Conservation (phyloP, 1,284 basidiomycete genomes). For the Chalciporus sp. region DNA sequence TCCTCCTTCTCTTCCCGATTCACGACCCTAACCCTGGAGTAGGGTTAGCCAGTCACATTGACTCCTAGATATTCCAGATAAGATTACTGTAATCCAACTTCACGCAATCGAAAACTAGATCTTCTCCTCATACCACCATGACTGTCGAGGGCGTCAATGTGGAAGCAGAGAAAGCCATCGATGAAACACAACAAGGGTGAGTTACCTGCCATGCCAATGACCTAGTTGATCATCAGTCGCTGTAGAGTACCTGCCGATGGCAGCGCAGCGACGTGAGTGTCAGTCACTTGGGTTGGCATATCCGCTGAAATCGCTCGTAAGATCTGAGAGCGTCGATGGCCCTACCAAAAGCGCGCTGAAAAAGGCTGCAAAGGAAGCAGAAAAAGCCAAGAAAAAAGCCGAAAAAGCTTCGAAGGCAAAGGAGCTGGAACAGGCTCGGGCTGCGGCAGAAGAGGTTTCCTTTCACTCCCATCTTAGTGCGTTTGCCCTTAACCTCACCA, state of each 20-base stretch:
- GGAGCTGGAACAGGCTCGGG: constrained; percentile 71
- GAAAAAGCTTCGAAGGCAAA: constrained; percentile 77
- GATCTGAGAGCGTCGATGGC: constrained; percentile 41
- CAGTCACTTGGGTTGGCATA: not conserved
- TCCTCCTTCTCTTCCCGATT: not conserved
- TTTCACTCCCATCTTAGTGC: constrained; percentile 2
- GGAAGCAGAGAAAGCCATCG: not conserved
- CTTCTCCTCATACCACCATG: constrained; percentile 15
- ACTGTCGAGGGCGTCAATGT: constrained; percentile 5
- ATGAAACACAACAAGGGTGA: constrained; percentile 13
- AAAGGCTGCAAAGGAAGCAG: constrained; percentile 89
- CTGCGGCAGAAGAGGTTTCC: constrained; percentile 70
- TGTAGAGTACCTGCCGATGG: constrained; percentile 16
- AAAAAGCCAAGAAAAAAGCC: constrained; percentile 90
- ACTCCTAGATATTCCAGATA: constrained; percentile 17
- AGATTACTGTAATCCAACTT: constrained; percentile 15
- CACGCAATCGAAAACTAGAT: not conserved
- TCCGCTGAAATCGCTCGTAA: constrained; percentile 14
- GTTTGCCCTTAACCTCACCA: constrained; percentile 9
- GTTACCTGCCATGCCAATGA: not conserved
- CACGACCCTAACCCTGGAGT: constrained; percentile 18
- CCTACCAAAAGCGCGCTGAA: constrained; percentile 92
- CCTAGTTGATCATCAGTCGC: not conserved
- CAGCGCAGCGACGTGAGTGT: constrained; percentile 14
- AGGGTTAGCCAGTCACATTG: constrained; percentile 5